Evolutionary conservation across 371 early-diverging fungal genomes (phyloP).

Genomic region (Rhizomucor miehei): DNA sequence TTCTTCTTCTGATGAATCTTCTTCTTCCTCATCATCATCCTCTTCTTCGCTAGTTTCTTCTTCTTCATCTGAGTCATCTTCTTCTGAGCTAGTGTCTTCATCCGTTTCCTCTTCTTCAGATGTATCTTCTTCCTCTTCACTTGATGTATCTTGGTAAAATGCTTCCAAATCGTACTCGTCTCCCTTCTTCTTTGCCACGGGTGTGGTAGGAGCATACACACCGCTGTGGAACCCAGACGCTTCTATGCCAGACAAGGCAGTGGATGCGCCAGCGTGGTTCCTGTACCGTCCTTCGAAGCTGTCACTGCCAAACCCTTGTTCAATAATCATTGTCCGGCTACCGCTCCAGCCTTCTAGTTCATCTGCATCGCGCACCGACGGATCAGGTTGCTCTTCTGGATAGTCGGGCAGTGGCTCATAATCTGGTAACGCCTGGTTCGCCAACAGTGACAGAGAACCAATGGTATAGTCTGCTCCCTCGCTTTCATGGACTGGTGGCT

Average conservation of each 20-base stretch:
- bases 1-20: not conserved
- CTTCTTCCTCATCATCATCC: conserved; percentile 8
- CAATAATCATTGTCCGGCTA: conserved; percentile 37
- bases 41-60: conserved; percentile 13
- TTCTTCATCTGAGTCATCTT: conserved; percentile 26
- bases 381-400: conserved; percentile 71
- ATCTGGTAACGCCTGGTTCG: conserved; percentile 68
- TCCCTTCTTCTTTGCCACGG: conserved; percentile 35
- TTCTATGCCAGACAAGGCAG: conserved; percentile 46
- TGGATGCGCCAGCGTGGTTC: conserved; percentile 24
- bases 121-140: conserved; percentile 35
- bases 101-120: conserved; percentile 19
- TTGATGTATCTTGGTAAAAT: conserved; percentile 48
- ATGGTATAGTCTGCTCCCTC: conserved; percentile 60
- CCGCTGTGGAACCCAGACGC: conserved; percentile 31
- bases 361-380: conserved; percentile 57
- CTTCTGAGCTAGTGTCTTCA: conserved; percentile 21
- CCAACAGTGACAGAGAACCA: conserved; percentile 79
- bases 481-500: conserved; percentile 42
- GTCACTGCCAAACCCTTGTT: conserved; percentile 58
- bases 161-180: conserved; percentile 61
- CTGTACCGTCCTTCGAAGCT: conserved; percentile 37
- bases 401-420: conserved; percentile 85
- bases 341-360: conserved; percentile 50
- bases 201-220: conserved; percentile 28